Conservation (phyloP, 2,329 filamentous ascomycete genomes). For the Cladophialophora bantiana region DNA sequence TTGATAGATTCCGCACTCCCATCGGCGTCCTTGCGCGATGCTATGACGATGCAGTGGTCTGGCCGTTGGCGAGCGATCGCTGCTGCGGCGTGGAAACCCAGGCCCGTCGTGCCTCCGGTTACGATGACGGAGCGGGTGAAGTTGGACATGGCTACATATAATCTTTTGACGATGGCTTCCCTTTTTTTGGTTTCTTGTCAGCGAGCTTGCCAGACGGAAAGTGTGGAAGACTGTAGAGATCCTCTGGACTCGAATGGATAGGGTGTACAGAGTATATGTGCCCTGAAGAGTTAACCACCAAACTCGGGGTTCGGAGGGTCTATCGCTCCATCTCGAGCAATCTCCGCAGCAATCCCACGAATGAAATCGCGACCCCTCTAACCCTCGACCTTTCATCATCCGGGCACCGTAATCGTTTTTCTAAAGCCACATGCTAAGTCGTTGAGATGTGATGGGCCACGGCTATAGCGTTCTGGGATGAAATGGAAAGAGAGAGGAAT, state of each 20-base stretch:
- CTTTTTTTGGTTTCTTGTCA: no score
- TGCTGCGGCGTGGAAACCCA: constrained; percentile 55
- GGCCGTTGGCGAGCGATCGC: constrained; percentile 52
- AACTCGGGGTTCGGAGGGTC: not conserved
- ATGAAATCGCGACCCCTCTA: no score
- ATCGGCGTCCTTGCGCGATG: constrained; percentile 54
- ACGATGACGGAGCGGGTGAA: constrained; percentile 45
- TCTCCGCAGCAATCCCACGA: no score
- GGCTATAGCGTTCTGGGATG: no score
- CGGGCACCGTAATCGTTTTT: no score
- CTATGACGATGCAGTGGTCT: constrained; percentile 52
- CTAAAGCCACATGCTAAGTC: no score
- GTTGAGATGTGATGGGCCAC: no score
- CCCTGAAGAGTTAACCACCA: no score
- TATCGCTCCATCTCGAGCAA: not conserved
- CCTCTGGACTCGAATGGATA: not conserved
- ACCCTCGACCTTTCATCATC: no score
- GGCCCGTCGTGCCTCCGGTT: constrained; percentile 55
- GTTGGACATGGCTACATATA: constrained; percentile 25
- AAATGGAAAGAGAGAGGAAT: no score
- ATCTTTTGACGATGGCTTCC: no score
- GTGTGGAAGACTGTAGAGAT: not conserved
- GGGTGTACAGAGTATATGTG: not conserved
- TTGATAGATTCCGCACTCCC: constrained; percentile 55
- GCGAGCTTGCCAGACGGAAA: no score